phyloP scores from a whole-genome alignment of 768 basidiomycete genomes.

The Collybia nuda region DNA sequence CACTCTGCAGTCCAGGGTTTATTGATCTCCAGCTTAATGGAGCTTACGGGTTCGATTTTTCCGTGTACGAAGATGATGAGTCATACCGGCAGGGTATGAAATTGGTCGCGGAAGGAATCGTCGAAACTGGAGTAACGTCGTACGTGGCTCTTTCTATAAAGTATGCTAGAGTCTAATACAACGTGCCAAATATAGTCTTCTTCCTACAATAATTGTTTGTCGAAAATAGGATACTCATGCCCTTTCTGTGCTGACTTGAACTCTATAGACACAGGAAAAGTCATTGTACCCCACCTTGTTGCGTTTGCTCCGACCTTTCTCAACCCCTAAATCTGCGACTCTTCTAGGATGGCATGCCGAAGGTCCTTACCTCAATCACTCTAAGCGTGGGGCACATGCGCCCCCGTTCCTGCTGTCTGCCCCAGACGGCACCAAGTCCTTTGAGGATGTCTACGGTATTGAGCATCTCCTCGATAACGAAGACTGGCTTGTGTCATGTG shows the following conservation, averaged over 20 bases:
- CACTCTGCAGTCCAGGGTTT: conserved; percentile 65
- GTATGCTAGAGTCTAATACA: too few relatives aligned
- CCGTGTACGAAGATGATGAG: conserved; percentile 73
- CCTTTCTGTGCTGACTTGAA: not conserved
- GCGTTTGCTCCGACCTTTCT: conserved; percentile 65
- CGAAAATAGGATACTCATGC: not conserved
- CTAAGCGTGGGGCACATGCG: conserved; percentile 85
- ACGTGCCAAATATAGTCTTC: conserved; percentile 33
- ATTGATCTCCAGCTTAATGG: conserved; percentile 92
- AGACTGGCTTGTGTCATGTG: conserved; percentile 62
- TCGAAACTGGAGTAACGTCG: conserved; percentile 89
- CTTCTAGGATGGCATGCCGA: conserved; percentile 90
- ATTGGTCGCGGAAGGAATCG: conserved; percentile 70
- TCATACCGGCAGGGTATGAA: conserved; percentile 68
- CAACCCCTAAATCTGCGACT: conserved; percentile 62
- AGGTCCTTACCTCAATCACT: conserved; percentile 81
- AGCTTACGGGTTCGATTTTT: conserved; percentile 86
- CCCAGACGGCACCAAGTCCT: conserved; percentile 58
- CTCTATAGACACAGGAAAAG: conserved; percentile 70
- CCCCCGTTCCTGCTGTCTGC: conserved; percentile 64
- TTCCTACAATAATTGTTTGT: conserved; percentile 73
- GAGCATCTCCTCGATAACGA: conserved; percentile 62
- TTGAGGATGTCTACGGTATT: conserved; percentile 74
- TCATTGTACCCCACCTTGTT: conserved; percentile 72
- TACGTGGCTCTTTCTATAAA: conserved; percentile 34